phyloP scores from a whole-genome alignment of 208 protist genomes.

The Angomonas ambiguus region DNA sequence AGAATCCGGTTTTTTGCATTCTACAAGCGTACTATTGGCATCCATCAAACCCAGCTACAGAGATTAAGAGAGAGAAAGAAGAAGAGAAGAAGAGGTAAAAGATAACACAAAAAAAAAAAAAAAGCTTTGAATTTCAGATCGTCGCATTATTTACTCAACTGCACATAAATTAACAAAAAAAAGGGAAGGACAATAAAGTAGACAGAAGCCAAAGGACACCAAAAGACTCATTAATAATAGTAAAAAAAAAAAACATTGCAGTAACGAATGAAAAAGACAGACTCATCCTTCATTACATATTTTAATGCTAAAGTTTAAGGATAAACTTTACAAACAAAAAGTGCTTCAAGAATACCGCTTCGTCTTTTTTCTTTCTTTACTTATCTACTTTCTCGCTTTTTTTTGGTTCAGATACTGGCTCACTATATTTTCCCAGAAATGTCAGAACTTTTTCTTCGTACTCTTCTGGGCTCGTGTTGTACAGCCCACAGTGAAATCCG shows the following conservation, averaged over 20 bases:
- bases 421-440: conserved; percentile 50
- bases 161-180: conserved; percentile 13
- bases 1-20: conserved; percentile 42
- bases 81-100: neutral
- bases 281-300: no score
- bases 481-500: conserved; percentile 87
- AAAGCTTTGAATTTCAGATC: no score
- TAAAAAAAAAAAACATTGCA: no score
- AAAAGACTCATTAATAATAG: no score
- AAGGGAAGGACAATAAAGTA: conserved; percentile 13
- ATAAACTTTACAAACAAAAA: no score
- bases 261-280: no score
- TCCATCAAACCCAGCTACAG: conserved; percentile 49
- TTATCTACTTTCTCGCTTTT: neutral
- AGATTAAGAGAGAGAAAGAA: conserved; percentile 5
- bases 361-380: no score
- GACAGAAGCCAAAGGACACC: neutral
- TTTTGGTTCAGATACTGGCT: neutral
- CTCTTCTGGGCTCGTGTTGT: conserved; percentile 80
- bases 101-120: conserved; percentile 15
- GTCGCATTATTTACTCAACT: no score
- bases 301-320: no score
- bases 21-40: conserved; percentile 78
- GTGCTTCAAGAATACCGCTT: no score
- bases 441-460: conserved; percentile 62